A percentile compares a stretch with the other conserved stretches of the same genome.
These are phyloP conservation scores for Tricholoma terreum DNA, from an alignment of 768 basidiomycete genomes.

Conservation along the genomic window DNA sequence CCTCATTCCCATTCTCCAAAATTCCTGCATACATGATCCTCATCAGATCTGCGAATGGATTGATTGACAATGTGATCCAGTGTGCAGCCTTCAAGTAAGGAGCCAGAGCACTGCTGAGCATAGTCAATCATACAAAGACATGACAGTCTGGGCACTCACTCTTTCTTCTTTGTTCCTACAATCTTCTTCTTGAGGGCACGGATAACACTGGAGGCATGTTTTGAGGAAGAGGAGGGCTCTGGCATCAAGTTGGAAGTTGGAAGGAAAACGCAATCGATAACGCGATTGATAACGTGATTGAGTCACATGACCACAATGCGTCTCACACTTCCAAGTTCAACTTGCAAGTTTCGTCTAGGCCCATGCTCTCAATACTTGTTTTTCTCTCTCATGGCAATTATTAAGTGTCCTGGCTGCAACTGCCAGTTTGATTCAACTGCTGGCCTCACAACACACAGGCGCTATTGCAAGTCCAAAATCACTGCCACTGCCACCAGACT, in stretches of 20 bases:
- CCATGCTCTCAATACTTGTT: neutral
- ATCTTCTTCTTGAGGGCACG: neutral
- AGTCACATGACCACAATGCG: neutral
- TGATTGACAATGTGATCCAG: neutral
- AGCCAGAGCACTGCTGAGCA: neutral
- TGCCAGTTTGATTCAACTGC: neutral
- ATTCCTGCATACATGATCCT: neutral
- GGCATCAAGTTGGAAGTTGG: neutral
- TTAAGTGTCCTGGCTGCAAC: neutral
- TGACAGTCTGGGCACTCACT: neutral
- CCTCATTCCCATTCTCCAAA: neutral
- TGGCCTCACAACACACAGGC: neutral
- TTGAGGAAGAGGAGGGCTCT: neutral
- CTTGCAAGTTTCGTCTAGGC: too few species aligned
- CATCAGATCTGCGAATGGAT: neutral
- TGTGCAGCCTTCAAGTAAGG: neutral
- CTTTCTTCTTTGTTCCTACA: neutral
- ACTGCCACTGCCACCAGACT: neutral
- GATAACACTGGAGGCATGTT: neutral
- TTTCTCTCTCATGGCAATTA: neutral
- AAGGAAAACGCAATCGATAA: neutral
- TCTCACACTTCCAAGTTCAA: neutral
- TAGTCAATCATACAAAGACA: neutral
- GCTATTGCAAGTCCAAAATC: neutral
- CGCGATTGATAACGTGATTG: neutral